phyloP scores from a whole-genome alignment of 441 rosid species.

The Syzygium malaccense region DNA sequence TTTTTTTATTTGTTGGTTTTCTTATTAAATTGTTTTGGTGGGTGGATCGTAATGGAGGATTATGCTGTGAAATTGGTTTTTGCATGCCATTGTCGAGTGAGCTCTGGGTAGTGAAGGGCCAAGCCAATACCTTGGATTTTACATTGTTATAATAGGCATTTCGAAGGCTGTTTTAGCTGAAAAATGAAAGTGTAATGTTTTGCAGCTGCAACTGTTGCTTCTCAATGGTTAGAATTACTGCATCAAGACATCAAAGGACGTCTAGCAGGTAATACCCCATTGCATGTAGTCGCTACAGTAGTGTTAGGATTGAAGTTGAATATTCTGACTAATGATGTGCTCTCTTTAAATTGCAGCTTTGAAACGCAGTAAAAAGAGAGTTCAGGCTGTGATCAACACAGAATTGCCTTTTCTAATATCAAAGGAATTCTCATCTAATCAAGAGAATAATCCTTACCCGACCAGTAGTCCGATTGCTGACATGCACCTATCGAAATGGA shows the following conservation, averaged over 20 bases:
- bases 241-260: slow-evolving; percentile 88
- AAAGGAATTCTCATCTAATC: slow-evolving; percentile 51
- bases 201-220: slow-evolving; percentile 87
- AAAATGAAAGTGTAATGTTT: not conserved
- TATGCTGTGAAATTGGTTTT: not conserved
- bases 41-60: not conserved
- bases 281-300: not conserved
- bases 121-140: not conserved
- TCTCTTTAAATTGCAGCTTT: slow-evolving; percentile 51
- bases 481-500: slow-evolving; percentile 66
- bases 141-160: not conserved
- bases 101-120: not conserved
- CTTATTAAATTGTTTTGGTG: not conserved
- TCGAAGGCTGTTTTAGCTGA: not conserved
- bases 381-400: slow-evolving; percentile 51
- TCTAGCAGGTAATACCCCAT: slow-evolving; percentile 50
- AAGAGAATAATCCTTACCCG: slow-evolving; percentile 30
- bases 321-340: not conserved
- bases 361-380: slow-evolving; percentile 76
- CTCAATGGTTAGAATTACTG: slow-evolving; percentile 96
- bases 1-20: not conserved
- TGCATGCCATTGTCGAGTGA: not conserved
- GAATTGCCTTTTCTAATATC: slow-evolving; percentile 67
- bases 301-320: not conserved
- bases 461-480: slow-evolving; percentile 28